Percentiles rank a stretch among this genome's conserved stretches.
phyloP scores from a whole-genome alignment of 495 filamentous ascomycete species.

The Pyrenopolyporus hunteri region DNA sequence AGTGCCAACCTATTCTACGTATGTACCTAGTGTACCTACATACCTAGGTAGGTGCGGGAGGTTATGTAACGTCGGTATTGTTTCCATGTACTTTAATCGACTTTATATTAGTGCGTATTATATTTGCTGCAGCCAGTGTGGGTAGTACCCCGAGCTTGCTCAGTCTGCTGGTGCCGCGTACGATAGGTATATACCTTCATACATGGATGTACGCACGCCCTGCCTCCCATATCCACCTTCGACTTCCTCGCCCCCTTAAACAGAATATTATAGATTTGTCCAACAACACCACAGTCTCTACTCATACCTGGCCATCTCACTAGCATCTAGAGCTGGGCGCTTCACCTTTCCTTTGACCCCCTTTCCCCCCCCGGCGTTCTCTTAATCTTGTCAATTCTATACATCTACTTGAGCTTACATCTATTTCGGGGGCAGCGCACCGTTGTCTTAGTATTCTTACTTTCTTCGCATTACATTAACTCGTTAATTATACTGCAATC shows the following conservation, averaged over 20 bases:
- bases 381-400: constrained; percentile 11
- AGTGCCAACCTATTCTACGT: too few relatives aligned
- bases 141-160: neutral
- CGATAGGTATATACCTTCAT: neutral
- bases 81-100: too few relatives aligned
- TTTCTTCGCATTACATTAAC: neutral
- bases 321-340: neutral
- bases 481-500: neutral
- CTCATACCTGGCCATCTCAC: constrained; percentile 9
- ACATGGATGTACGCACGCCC: neutral
- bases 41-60: too few relatives aligned
- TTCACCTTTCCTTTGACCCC: neutral
- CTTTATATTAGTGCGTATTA: too few relatives aligned
- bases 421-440: neutral
- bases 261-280: neutral
- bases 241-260: constrained; percentile 16
- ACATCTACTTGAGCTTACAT: neutral
- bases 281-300: constrained; percentile 10
- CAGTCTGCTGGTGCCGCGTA: neutral
- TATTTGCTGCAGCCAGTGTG: neutral
- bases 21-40: too few relatives aligned
- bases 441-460: neutral
- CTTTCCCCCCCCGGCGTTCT: constrained; percentile 6
- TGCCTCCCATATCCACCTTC: constrained; percentile 10
- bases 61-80: too few relatives aligned